phyloP scores from a whole-genome alignment of 2,329 filamentous ascomycete genomes.

The Pyrenochaeta sp. region DNA sequence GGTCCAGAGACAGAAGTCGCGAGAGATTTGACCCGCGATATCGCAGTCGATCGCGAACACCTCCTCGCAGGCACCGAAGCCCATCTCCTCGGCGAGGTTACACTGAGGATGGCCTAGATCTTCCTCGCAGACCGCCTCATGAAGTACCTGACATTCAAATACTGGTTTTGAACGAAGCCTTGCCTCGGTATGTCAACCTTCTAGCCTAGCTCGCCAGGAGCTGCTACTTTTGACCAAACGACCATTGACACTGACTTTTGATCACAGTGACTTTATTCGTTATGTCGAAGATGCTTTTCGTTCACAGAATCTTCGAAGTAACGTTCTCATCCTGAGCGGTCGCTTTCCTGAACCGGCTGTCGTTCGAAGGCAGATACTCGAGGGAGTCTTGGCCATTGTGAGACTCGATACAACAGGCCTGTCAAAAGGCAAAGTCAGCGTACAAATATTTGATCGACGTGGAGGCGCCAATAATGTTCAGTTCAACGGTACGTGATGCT shows the following conservation, averaged over 20 bases:
- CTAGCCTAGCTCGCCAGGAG: neutral
- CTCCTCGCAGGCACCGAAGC: conserved; percentile 71
- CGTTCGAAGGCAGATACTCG: conserved; percentile 84
- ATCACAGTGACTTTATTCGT: conserved; percentile 73
- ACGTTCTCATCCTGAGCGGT: conserved; percentile 81
- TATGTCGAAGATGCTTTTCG: conserved; percentile 84
- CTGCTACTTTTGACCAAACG: neutral
- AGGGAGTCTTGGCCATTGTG: conserved; percentile 87
- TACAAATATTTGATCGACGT: conserved; percentile 86
- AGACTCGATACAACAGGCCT: conserved; percentile 77
- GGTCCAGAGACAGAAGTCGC: conserved; percentile 48
- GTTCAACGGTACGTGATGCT: conserved; percentile 68
- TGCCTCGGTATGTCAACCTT: conserved; percentile 52
- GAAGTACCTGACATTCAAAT: conserved; percentile 92
- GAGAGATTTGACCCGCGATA: conserved; percentile 62
- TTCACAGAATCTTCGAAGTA: conserved; percentile 74
- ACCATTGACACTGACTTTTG: conserved; percentile 5
- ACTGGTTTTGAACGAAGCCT: conserved; percentile 75
- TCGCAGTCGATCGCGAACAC: conserved; percentile 72
- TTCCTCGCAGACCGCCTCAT: conserved; percentile 75
- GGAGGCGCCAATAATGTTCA: conserved; percentile 77
- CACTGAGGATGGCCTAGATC: conserved; percentile 67
- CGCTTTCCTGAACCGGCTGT: conserved; percentile 79
- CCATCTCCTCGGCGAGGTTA: conserved; percentile 71
- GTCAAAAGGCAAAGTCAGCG: conserved; percentile 74